Evolutionary conservation across 176 grass and related monocot species (phyloP).

Genomic region (Musa schizocarpa): DNA sequence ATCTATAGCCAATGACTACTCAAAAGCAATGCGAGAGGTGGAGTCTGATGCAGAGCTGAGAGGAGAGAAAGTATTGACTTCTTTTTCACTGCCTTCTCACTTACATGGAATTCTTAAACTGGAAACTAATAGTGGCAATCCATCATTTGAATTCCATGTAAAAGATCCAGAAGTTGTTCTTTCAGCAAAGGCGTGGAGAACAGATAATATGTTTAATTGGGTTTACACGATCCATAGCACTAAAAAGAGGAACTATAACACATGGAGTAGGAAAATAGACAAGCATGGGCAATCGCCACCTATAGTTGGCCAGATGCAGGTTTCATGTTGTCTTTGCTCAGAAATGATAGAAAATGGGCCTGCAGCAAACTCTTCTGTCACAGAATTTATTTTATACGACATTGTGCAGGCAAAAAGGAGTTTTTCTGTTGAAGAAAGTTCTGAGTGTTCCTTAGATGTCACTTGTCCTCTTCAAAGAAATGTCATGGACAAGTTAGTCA

Average conservation of each 20-base stretch:
- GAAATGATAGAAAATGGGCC: constrained; percentile 45
- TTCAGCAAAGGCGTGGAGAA: constrained; percentile 66
- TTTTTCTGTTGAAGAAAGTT: constrained; percentile 40
- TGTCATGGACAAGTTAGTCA: constrained; percentile 28
- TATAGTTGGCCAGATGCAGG: constrained; percentile 85
- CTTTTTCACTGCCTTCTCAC: constrained; percentile 55
- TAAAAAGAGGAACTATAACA: constrained; percentile 38
- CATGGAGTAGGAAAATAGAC: constrained; percentile 37
- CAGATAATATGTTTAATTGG: constrained; percentile 62
- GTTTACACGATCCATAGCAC: constrained; percentile 84
- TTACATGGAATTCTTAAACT: constrained; percentile 73
- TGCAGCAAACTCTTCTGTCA: constrained; percentile 60
- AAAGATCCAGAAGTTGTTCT: constrained; percentile 53
- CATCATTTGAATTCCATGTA: constrained; percentile 52
- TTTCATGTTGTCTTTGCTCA: constrained; percentile 78
- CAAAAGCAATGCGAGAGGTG: constrained; percentile 32
- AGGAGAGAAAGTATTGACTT: constrained; percentile 23
- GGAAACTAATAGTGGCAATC: constrained; percentile 44
- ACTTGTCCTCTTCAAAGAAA: constrained; percentile 25
- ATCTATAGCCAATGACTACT: constrained; percentile 59
- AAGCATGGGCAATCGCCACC: constrained; percentile 36
- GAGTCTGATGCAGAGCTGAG: constrained; percentile 23
- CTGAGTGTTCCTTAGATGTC: constrained; percentile 26
- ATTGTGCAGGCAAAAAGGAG: constrained; percentile 69
- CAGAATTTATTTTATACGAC: constrained; percentile 84